Evolutionary conservation across 2,329 filamentous ascomycete species (phyloP).

Genomic region (Didymella segeticola): DNA sequence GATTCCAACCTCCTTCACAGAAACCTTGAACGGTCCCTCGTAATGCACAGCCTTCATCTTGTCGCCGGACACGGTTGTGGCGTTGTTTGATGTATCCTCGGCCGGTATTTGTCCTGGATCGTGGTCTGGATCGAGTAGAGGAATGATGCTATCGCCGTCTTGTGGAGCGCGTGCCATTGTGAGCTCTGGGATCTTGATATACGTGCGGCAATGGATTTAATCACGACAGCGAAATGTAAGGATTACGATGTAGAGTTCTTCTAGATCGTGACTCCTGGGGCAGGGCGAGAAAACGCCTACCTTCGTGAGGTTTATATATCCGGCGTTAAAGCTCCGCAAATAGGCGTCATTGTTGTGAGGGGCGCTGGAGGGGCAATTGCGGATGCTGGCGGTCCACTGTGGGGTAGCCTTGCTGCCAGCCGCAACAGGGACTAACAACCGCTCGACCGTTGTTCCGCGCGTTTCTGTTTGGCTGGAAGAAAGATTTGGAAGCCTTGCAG

Average conservation of each 20-base stretch:
- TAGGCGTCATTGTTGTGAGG: constrained; percentile 31
- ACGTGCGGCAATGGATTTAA: not conserved
- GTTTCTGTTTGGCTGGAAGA: constrained; percentile 1
- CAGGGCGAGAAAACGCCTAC: not conserved
- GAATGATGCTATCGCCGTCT: constrained; percentile 10
- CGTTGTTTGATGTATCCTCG: constrained; percentile 2
- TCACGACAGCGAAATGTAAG: not conserved
- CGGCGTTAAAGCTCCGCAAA: constrained; percentile 8
- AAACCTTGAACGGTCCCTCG: constrained; percentile 66
- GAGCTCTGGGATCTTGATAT: constrained; percentile 3
- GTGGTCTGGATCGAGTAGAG: constrained; percentile 22
- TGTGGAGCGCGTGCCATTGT: constrained; percentile 18
- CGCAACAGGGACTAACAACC: constrained; percentile 13
- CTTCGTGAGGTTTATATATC: constrained; percentile 12
- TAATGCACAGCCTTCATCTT: constrained; percentile 71
- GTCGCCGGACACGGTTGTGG: constrained; percentile 20
- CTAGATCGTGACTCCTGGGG: constrained; percentile 1
- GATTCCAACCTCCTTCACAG: constrained; percentile 65
- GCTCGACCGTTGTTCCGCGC: constrained; percentile 15
- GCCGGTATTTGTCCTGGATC: constrained; percentile 21
- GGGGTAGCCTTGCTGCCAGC: constrained; percentile 20
- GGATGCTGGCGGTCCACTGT: constrained; percentile 25
- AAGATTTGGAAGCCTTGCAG: constrained; percentile 4
- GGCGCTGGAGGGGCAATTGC: constrained; percentile 19
- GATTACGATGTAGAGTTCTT: not conserved